Conservation (phyloP, 106 monocot genomes). For the Acanthochlamys bracteata region DNA sequence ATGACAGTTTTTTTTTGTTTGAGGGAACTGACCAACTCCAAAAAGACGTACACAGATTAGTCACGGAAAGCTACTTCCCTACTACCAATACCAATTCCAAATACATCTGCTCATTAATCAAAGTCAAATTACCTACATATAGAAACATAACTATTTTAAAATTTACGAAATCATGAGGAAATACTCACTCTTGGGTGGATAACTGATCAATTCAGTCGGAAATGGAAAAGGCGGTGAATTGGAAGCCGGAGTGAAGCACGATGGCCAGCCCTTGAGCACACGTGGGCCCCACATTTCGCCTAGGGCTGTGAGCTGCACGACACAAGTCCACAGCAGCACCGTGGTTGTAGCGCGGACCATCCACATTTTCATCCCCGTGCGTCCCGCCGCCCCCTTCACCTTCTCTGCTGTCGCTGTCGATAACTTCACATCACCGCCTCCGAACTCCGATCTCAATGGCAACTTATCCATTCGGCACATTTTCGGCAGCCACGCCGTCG, state of each 20-base stretch:
- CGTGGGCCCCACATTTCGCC: constrained; percentile 69
- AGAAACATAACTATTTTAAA: neutral
- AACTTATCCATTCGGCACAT: constrained; percentile 1
- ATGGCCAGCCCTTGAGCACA: constrained; percentile 68
- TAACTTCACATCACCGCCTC: neutral
- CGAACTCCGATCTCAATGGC: neutral
- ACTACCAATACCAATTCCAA: neutral
- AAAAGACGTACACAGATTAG: neutral
- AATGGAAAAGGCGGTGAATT: constrained; percentile 3
- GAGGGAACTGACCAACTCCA: neutral
- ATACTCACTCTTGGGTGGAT: constrained; percentile 63
- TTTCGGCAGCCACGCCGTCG: neutral
- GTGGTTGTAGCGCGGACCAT: constrained; percentile 54
- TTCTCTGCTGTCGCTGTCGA: neutral
- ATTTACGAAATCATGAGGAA: neutral
- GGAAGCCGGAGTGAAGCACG: constrained; percentile 40
- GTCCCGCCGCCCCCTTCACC: constrained; percentile 25
- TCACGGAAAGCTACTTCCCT: neutral
- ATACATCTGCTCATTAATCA: neutral
- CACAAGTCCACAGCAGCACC: constrained; percentile 74
- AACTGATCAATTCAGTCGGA: constrained; percentile 13
- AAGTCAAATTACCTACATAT: neutral
- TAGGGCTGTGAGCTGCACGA: constrained; percentile 80
- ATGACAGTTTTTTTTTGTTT: neutral
- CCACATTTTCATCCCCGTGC: constrained; percentile 74